phyloP scores from a whole-genome alignment of 768 basidiomycete species.

The Russula sp. region DNA sequence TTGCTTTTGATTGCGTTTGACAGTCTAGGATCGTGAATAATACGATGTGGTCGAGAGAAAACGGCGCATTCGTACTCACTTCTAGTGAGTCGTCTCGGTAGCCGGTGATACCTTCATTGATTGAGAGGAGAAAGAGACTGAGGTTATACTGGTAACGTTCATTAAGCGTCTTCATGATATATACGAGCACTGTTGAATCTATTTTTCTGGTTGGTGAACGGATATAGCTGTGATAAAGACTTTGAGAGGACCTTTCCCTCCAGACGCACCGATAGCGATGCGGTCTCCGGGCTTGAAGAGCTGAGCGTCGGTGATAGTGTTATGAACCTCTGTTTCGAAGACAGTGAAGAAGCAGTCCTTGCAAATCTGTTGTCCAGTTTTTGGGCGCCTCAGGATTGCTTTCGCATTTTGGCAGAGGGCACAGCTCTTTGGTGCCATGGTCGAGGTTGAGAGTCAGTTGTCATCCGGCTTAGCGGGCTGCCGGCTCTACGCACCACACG shows the following conservation, averaged over 20 bases:
- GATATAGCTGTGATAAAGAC: not conserved
- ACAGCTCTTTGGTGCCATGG: constrained; percentile 65
- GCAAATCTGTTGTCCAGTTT: constrained; percentile 97
- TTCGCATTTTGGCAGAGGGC: constrained; percentile 65
- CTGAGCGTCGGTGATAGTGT: constrained; percentile 77
- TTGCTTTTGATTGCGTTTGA: constrained; percentile 93
- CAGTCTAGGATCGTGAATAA: constrained; percentile 53
- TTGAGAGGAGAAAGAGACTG: constrained; percentile 86
- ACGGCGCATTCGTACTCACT: constrained; percentile 34
- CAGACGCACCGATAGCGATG: constrained; percentile 96
- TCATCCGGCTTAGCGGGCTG: not conserved
- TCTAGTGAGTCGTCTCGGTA: constrained; percentile 97
- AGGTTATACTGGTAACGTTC: constrained; percentile 91
- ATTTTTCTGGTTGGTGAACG: not conserved
- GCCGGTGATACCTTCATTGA: constrained; percentile 98
- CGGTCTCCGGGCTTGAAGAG: constrained; percentile 86
- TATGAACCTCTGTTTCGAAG: constrained; percentile 97
- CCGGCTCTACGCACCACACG: not conserved
- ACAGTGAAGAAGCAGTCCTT: constrained; percentile 93
- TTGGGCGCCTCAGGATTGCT: constrained; percentile 89
- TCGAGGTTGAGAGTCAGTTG: not conserved
- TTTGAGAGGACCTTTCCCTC: constrained; percentile 68
- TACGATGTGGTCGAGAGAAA: not conserved
- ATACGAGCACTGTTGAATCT: constrained; percentile 97
- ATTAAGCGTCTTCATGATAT: constrained; percentile 94